Percentiles rank a stretch among this genome's conserved stretches.
These are phyloP conservation scores for Schrenkiella parvula DNA, from an alignment of 345 rosid genomes.

Conservation along the genomic window DNA sequence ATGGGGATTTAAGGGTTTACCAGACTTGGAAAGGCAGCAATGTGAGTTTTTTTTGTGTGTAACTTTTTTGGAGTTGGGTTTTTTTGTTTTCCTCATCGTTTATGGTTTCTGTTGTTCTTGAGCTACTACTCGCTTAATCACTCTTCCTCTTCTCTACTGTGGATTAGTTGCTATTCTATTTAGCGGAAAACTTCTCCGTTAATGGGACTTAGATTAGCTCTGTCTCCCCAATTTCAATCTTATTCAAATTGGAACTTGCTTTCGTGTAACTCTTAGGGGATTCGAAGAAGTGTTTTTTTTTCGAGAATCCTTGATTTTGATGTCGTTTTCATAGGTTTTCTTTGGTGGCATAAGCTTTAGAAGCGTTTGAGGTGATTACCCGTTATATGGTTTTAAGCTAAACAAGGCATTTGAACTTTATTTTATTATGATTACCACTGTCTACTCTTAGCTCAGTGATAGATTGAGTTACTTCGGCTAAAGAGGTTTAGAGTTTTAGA, in stretches of 20 bases:
- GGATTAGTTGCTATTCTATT: neutral
- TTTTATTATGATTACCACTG: neutral
- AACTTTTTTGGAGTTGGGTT: neutral
- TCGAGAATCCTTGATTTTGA: neutral
- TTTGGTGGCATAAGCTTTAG: neutral
- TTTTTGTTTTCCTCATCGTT: neutral
- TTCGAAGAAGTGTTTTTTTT: neutral
- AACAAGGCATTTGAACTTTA: neutral
- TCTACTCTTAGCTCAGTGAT: neutral
- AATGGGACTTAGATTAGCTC: neutral
- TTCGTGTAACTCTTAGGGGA: neutral
- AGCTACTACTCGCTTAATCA: neutral
- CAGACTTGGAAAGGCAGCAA: conserved; percentile 96
- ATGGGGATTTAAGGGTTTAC: conserved; percentile 60
- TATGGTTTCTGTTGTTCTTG: neutral
- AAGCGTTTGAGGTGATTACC: neutral
- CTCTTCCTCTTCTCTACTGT: neutral
- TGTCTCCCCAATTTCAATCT: conserved; percentile 6
- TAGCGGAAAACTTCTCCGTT: neutral
- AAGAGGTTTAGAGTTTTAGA: neutral
- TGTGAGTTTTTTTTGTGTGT: conserved; percentile 39
- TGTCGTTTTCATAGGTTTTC: neutral
- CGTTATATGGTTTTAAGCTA: neutral
- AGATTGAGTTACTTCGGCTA: neutral
- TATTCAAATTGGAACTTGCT: neutral